phyloP scores from a whole-genome alignment of 257 asterid genomes.

The Thymus mandschuricus region DNA sequence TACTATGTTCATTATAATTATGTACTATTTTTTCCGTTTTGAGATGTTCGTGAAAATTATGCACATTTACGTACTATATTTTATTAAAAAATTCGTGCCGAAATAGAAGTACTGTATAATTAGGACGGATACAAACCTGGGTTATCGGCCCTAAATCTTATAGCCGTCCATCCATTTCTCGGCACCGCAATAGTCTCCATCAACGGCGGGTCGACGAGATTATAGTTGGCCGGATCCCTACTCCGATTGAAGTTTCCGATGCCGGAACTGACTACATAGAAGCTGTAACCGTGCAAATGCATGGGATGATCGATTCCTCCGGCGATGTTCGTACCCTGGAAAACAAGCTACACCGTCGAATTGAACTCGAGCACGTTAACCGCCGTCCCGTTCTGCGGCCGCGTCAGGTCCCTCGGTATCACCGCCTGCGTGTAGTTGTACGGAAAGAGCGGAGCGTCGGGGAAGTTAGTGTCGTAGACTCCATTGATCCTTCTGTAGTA shows the following conservation, averaged over 20 bases:
- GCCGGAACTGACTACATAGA: slow-evolving; percentile 60
- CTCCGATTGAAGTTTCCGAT: slow-evolving; percentile 51
- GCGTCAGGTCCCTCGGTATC: slow-evolving; percentile 29
- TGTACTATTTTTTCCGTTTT: no score
- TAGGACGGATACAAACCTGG: no score
- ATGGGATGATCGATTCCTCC: slow-evolving; percentile 59
- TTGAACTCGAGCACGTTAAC: slow-evolving; percentile 45
- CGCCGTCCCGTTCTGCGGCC: slow-evolving; percentile 29
- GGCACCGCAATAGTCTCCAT: slow-evolving; percentile 57
- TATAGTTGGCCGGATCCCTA: slow-evolving; percentile 45
- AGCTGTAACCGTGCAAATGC: slow-evolving; percentile 69
- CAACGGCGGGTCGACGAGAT: slow-evolving; percentile 60
- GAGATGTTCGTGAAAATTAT: no score
- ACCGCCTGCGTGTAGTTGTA: slow-evolving; percentile 43
- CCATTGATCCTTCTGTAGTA: slow-evolving; percentile 38
- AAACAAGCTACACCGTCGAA: slow-evolving; percentile 52
- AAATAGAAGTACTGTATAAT: no score
- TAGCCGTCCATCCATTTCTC: slow-evolving; percentile 50
- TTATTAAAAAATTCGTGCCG: no score
- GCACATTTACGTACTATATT: no score
- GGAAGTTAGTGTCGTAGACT: slow-evolving; percentile 41
- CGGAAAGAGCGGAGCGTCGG: slow-evolving; percentile 38
- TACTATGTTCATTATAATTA: no score
- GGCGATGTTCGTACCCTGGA: slow-evolving; percentile 50
- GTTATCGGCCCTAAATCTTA: slow-evolving; percentile 56